Percentiles rank a stretch among this genome's conserved stretches.
These are phyloP conservation scores for Cordyceps fumosorosea DNA, from an alignment of 2,329 filamentous ascomycete genomes.

Conservation along the genomic window DNA sequence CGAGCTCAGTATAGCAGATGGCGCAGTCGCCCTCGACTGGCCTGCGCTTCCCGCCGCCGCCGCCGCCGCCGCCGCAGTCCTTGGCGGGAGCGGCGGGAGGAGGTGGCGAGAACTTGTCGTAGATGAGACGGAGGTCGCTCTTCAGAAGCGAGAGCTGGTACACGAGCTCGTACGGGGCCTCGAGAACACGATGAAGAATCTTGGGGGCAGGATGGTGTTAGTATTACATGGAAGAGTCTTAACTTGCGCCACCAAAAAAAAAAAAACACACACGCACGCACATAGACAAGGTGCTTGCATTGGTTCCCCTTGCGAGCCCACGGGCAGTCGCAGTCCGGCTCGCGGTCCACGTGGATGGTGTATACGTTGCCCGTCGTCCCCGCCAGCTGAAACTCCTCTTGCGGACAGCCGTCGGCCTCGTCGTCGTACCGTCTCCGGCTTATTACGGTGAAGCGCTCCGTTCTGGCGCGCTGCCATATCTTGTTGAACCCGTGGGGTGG, in stretches of 20 bases:
- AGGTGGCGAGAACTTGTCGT: constrained; percentile 46
- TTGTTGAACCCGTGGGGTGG: constrained; percentile 29
- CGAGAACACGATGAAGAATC: constrained; percentile 54
- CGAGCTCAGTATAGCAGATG: constrained; percentile 48
- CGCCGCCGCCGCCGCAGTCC: constrained; percentile 14
- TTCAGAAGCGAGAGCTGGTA: constrained; percentile 57
- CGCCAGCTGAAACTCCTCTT: constrained; percentile 50
- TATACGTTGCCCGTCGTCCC: constrained; percentile 63
- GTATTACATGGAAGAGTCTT: not conserved
- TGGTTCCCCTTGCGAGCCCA: constrained; percentile 47
- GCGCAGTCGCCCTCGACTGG: constrained; percentile 48
- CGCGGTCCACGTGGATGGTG: constrained; percentile 44
- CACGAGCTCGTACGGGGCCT: constrained; percentile 46
- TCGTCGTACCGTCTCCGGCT: constrained; percentile 30
- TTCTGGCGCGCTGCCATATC: constrained; percentile 33
- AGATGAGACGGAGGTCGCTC: constrained; percentile 53
- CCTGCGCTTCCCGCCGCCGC: constrained; percentile 37
- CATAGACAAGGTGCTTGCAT: constrained; percentile 61
- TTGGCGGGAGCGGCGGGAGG: too few species aligned
- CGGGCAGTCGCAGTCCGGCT: constrained; percentile 50
- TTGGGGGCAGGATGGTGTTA: constrained; percentile 16
- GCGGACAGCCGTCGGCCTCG: constrained; percentile 28
- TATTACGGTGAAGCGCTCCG: constrained; percentile 42
- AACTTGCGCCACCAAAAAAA: not conserved
- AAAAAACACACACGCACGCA: constrained; percentile 20